These are phyloP conservation scores for Limonium bicolor DNA, from an alignment of 148 eudicot genomes.

Conservation along the genomic window DNA sequence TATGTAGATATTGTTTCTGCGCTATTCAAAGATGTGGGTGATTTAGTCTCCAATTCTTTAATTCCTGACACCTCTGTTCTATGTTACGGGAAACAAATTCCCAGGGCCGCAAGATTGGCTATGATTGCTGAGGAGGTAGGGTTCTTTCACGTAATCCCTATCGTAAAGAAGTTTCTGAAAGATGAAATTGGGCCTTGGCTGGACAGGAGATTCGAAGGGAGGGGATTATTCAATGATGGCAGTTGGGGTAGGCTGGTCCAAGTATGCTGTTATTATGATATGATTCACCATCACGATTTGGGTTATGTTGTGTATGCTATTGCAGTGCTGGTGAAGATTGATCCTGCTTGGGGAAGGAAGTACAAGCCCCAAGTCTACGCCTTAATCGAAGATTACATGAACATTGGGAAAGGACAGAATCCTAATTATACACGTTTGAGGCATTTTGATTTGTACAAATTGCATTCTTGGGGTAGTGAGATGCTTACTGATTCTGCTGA, in stretches of 20 bases:
- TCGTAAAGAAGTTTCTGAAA: conserved; percentile 44
- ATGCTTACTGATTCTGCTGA: conserved; percentile 75
- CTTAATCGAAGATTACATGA: conserved; percentile 78
- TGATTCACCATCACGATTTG: conserved; percentile 71
- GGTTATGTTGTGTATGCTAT: conserved; percentile 77
- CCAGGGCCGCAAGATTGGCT: conserved; percentile 86
- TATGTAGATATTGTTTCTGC: conserved; percentile 49
- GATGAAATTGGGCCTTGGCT: conserved; percentile 82
- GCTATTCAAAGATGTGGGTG: conserved; percentile 45
- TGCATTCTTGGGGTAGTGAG: conserved; percentile 97
- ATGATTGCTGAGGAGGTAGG: conserved; percentile 85
- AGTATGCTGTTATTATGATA: conserved; percentile 52
- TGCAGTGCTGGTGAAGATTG: conserved; percentile 89
- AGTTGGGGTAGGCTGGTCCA: conserved; percentile 89
- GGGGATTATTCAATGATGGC: conserved; percentile 71
- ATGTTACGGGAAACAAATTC: conserved; percentile 67
- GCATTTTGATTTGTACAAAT: conserved; percentile 74
- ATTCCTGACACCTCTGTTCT: conserved; percentile 62
- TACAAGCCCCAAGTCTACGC: conserved; percentile 70
- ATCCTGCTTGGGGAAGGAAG: conserved; percentile 79
- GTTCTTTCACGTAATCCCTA: conserved; percentile 49
- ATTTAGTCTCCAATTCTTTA: conserved; percentile 25
- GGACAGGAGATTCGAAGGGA: conserved; percentile 51
- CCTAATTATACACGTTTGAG: conserved; percentile 53
- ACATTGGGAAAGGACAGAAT: conserved; percentile 29